Evolutionary conservation across 2,329 filamentous ascomycete species (phyloP).

Genomic region (Paraphoma chrysanthemicola): DNA sequence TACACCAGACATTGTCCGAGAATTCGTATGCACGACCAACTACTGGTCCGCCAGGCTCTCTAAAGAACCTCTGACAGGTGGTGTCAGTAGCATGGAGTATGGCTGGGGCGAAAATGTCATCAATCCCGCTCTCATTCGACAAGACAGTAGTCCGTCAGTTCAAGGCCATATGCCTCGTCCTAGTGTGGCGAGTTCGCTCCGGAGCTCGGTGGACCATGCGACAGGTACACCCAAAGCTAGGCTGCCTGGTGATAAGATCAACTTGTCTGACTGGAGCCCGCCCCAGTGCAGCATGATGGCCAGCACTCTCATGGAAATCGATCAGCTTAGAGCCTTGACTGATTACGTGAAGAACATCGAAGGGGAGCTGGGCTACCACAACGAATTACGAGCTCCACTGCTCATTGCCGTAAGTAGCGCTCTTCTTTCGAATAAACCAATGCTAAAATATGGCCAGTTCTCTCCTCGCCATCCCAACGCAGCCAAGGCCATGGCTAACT

Average conservation of each 20-base stretch:
- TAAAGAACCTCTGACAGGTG: conserved; percentile 90
- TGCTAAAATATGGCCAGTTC: conserved; percentile 61
- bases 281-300: conserved; percentile 90
- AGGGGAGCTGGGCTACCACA: conserved; percentile 83
- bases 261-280: conserved; percentile 87
- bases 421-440: neutral
- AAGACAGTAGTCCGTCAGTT: conserved; percentile 43
- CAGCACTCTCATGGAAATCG: conserved; percentile 76
- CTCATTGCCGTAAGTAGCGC: conserved; percentile 70
- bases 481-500: conserved; percentile 88
- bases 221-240: conserved; percentile 66
- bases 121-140: conserved; percentile 57
- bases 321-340: conserved; percentile 78
- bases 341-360: conserved; percentile 87
- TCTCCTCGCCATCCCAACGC: conserved; percentile 83
- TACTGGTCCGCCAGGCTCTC: conserved; percentile 97
- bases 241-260: conserved; percentile 82
- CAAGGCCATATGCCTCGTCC: conserved; percentile 53
- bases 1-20: conserved; percentile 90
- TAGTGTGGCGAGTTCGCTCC: conserved; percentile 67
- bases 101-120: conserved; percentile 91
- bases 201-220: conserved; percentile 64
- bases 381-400: conserved; percentile 86
- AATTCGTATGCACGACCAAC: conserved; percentile 93
- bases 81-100: conserved; percentile 96